A percentile compares a stretch with the other conserved stretches of the same genome.
These are phyloP conservation scores for Gorgonomyces haynaldii DNA, from an alignment of 192 early-diverging fungal species.

Conservation along the genomic window DNA sequence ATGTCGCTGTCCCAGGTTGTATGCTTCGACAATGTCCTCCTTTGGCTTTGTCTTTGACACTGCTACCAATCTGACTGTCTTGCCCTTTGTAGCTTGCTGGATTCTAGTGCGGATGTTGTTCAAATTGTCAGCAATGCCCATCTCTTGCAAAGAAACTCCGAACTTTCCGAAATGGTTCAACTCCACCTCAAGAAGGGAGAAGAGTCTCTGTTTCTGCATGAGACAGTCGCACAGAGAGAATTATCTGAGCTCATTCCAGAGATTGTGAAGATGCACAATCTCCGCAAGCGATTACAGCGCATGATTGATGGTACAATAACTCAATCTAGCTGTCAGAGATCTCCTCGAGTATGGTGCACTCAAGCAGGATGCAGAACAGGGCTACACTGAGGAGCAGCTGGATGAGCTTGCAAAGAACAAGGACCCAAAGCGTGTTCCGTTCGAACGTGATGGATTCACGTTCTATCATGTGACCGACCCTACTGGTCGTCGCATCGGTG, in stretches of 20 bases:
- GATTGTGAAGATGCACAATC: slow-evolving; percentile 7
- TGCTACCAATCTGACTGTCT: slow-evolving; percentile 54
- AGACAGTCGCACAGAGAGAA: slow-evolving; percentile 15
- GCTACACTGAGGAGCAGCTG: slow-evolving; percentile 45
- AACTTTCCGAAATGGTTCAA: slow-evolving; percentile 21
- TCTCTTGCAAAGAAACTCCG: neutral
- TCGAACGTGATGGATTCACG: slow-evolving; percentile 24
- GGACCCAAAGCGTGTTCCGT: slow-evolving; percentile 3
- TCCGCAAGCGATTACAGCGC: slow-evolving; percentile 7
- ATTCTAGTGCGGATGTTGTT: neutral
- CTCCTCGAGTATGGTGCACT: slow-evolving; percentile 35
- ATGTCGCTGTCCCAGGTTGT: slow-evolving; percentile 76
- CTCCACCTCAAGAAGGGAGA: slow-evolving; percentile 32
- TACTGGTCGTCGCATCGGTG: slow-evolving; percentile 40
- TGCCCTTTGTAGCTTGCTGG: neutral
- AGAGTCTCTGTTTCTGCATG: slow-evolving; percentile 30
- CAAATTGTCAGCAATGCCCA: neutral
- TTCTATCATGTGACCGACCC: slow-evolving; percentile 39
- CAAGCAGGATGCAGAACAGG: slow-evolving; percentile 41
- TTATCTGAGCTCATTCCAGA: slow-evolving; percentile 18
- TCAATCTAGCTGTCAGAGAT: slow-evolving; percentile 32
- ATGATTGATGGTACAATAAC: slow-evolving; percentile 6
- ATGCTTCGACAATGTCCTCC: slow-evolving; percentile 63
- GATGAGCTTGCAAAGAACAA: slow-evolving; percentile 27
- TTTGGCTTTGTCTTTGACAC: slow-evolving; percentile 89